A percentile compares a stretch with the other conserved stretches of the same genome.
Evolutionary conservation across 176 grass and related monocot species (phyloP).

Genomic region (Paspalum vaginatum): DNA sequence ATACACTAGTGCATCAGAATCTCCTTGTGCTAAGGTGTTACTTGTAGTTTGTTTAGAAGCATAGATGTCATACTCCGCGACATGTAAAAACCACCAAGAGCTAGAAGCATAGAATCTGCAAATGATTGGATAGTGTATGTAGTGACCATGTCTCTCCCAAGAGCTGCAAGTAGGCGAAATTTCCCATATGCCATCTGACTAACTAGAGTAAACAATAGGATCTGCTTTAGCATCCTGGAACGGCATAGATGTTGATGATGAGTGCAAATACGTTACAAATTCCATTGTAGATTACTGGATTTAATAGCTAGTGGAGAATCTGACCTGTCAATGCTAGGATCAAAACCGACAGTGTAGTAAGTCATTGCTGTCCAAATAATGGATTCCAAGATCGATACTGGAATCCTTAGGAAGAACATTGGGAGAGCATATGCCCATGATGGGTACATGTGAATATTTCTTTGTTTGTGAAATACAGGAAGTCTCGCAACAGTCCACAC

Average conservation of each 20-base stretch:
- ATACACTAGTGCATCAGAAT: neutral
- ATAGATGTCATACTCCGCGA: constrained; percentile 37
- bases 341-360: constrained; percentile 53
- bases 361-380: constrained; percentile 37
- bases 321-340: constrained; percentile 45
- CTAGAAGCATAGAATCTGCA: constrained; percentile 31
- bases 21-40: constrained; percentile 1
- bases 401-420: constrained; percentile 38
- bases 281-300: neutral
- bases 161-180: constrained; percentile 44
- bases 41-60: neutral
- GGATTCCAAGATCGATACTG: constrained; percentile 28
- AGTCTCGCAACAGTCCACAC: constrained; percentile 27
- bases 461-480: constrained; percentile 50
- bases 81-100: constrained; percentile 48
- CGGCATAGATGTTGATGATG: neutral
- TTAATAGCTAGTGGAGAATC: neutral
- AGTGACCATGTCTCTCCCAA: constrained; percentile 43
- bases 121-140: constrained; percentile 34
- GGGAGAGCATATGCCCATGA: constrained; percentile 43
- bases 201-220: constrained; percentile 33
- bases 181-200: constrained; percentile 50
- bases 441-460: constrained; percentile 42
- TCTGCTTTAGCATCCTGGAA: constrained; percentile 9
- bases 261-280: neutral